Conservation (phyloP, 768 basidiomycete genomes). For the Lanmaoa rubissima region DNA sequence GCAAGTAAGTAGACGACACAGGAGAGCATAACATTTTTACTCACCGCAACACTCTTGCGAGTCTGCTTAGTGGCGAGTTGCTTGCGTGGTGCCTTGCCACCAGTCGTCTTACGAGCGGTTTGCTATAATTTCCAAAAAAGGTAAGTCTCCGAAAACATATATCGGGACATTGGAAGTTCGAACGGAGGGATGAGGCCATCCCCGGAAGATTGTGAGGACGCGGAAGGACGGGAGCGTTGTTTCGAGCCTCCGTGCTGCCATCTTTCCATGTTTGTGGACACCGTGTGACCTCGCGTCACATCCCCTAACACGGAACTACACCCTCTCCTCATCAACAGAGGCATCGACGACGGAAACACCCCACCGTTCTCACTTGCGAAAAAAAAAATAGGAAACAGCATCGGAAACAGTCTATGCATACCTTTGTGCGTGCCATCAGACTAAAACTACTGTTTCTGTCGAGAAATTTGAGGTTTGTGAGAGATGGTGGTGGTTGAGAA, state of each 20-base stretch:
- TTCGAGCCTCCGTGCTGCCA: conserved; percentile 26
- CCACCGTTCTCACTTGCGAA: background rate
- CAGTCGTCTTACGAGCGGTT: conserved; percentile 86
- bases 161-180: conserved; percentile 25
- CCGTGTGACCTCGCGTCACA: conserved; percentile 15
- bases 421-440: conserved; percentile 72
- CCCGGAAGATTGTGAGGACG: conserved; percentile 11
- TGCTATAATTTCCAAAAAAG: conserved; percentile 55
- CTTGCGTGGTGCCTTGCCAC: conserved; percentile 83
- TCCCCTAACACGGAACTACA: conserved; percentile 6
- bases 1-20: conserved; percentile 1
- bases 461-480: background rate
- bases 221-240: conserved; percentile 16
- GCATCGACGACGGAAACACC: conserved; percentile 6
- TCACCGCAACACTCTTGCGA: conserved; percentile 34
- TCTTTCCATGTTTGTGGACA: conserved; percentile 15
- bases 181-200: conserved; percentile 13
- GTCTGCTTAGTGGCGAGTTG: conserved; percentile 78
- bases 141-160: conserved; percentile 32
- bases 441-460: background rate
- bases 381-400: background rate
- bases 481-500: conserved; percentile 21
- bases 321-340: background rate
- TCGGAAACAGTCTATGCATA: conserved; percentile 6
- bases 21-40: background rate